Evolutionary conservation across 129 eudicot species (phyloP), one percentile per base, ranked within the genome.

Genomic region (Artemisia tridentata): DNA sequence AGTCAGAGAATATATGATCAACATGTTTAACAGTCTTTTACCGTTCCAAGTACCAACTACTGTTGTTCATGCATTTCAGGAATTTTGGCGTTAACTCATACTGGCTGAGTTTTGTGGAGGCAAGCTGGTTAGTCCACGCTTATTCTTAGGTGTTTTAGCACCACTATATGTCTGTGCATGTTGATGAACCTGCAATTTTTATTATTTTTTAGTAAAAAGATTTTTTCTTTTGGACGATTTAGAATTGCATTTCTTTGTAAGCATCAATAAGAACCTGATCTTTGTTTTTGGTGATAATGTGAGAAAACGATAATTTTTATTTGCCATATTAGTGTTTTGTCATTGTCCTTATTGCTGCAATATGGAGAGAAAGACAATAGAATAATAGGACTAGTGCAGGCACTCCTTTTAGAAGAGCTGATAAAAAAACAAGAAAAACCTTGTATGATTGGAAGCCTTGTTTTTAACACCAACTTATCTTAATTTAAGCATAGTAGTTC

Each of bases 41-140:
- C 60, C 12, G 67, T 63, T 77, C 23, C 72, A 71, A 62, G 59
- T 77, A 71, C 55, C 49, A 67, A 67, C 38, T 46, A 21, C 45
- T 67, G 62, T 52, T 75, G 68, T 27, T 72, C 73, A 55, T 75
- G 81, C 58, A 79, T 79, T 67, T 23, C 79, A 75, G 81, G 71
- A 76, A 75, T 48, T 51, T 83, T 34, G 50, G 49, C n/a, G 67
- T 16, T 63, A 63, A 63, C 31, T 54, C 48, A 59, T 69, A 38
- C 71, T 25, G 38, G 79, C 50, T 71, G 79, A 79, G 50, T 72
- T 68, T 56, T 67, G 79, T 63, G 51, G 67, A 83, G n/a, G 76
- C 56, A 67, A 31, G 17, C 74, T 67, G 80, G 79, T 72, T 55
- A 68, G 58, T 76, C 68, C 75, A 71, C 62, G 11, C 38, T 57